Percentiles rank a stretch among this genome's conserved stretches.
phyloP scores from a whole-genome alignment of 495 filamentous ascomycete genomes.

The Bryoglossum gracile region DNA sequence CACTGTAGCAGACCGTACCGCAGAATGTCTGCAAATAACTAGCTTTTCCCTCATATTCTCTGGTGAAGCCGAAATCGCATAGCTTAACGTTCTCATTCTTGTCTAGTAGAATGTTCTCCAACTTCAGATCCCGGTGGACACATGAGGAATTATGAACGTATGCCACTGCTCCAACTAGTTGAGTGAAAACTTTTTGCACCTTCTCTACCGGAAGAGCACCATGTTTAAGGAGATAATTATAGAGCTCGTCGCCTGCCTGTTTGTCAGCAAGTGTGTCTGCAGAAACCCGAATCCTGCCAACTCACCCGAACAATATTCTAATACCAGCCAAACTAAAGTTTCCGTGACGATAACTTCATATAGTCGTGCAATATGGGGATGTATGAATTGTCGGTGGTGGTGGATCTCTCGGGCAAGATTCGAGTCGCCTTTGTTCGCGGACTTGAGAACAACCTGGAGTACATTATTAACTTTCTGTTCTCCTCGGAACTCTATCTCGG shows the following conservation, averaged over 20 bases:
- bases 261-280: slow-evolving; percentile 22
- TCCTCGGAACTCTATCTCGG: background rate
- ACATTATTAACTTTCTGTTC: slow-evolving; percentile 7
- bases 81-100: slow-evolving; percentile 97
- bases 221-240: slow-evolving; percentile 85
- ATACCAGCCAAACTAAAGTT: slow-evolving; percentile 84
- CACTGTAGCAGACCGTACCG: slow-evolving; percentile 95
- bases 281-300: background rate
- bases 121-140: slow-evolving; percentile 92
- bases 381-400: slow-evolving; percentile 94
- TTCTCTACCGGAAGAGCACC: slow-evolving; percentile 80
- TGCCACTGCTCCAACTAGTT: slow-evolving; percentile 88
- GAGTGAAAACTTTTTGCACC: slow-evolving; percentile 91
- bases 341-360: slow-evolving; percentile 99
- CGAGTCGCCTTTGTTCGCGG: slow-evolving; percentile 88
- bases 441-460: slow-evolving; percentile 88
- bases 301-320: slow-evolving; percentile 95
- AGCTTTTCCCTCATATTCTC: slow-evolving; percentile 92
- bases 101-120: slow-evolving; percentile 95
- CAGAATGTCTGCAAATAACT: slow-evolving; percentile 97
- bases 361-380: slow-evolving; percentile 92
- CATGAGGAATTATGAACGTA: slow-evolving; percentile 95
- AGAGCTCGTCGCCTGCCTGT: slow-evolving; percentile 80
- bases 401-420: slow-evolving; percentile 97
- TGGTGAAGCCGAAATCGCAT: slow-evolving; percentile 97